Percentiles rank a stretch among this genome's conserved stretches.
Evolutionary conservation across 2,329 filamentous ascomycete genomes (phyloP).

Genomic region (Cytospora paraplurivora): DNA sequence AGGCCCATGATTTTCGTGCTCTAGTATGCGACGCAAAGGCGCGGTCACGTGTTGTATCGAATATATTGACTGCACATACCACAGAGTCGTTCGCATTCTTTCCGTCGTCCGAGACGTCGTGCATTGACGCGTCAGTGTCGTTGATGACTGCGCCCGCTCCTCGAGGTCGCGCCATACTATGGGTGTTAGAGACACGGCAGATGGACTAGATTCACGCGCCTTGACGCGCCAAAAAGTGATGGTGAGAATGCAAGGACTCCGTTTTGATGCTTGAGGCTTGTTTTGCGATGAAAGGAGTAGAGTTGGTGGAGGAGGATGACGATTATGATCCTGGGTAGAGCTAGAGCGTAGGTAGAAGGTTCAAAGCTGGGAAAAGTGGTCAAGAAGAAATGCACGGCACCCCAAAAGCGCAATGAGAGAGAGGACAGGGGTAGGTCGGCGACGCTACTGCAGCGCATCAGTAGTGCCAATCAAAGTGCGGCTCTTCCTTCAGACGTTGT

Average conservation of each 20-base stretch:
- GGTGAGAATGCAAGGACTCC: not conserved
- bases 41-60: not conserved
- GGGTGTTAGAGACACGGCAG: conserved; percentile 32
- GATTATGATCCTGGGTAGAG: conserved; percentile 7
- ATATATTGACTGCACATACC: conserved; percentile 42
- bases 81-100: conserved; percentile 48
- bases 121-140: conserved; percentile 65
- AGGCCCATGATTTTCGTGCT: not conserved
- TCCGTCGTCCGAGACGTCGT: conserved; percentile 55
- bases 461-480: conserved; percentile 21
- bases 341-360: conserved; percentile 17
- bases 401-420: conserved; percentile 22
- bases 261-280: conserved; percentile 11
- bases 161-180: conserved; percentile 57
- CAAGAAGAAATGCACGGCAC: conserved; percentile 24
- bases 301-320: conserved; percentile 13
- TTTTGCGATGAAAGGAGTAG: not conserved
- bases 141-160: conserved; percentile 54
- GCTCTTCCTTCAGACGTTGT: conserved; percentile 13
- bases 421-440: conserved; percentile 22
- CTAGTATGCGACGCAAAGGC: not conserved
- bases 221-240: conserved; percentile 46
- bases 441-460: conserved; percentile 17
- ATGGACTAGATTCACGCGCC: conserved; percentile 23
- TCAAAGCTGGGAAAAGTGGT: conserved; percentile 22